These are phyloP conservation scores for Phytophthora tentaculata DNA, from an alignment of 352 stramenopile genomes.

Conservation along the genomic window DNA sequence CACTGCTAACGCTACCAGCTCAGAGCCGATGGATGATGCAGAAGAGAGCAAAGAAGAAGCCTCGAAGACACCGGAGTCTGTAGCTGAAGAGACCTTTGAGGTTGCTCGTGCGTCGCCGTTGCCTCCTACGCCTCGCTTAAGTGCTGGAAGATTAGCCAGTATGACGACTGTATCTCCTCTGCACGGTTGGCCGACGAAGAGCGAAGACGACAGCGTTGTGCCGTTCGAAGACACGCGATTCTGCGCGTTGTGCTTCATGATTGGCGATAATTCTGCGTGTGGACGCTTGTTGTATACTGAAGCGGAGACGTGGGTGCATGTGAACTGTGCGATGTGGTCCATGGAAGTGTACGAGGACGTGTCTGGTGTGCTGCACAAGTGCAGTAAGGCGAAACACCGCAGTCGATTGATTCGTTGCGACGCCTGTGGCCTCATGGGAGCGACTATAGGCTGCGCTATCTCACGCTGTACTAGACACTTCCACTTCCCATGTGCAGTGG, in stretches of 20 bases:
- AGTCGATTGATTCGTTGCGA: conserved; percentile 92
- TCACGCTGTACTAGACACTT: conserved; percentile 91
- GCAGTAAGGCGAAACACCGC: conserved; percentile 89
- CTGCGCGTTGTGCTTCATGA: conserved; percentile 84
- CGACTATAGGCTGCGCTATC: conserved; percentile 92
- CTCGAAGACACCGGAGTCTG: not conserved
- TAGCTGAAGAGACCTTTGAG: not conserved
- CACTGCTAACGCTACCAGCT: not conserved
- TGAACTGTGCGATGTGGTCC: conserved; percentile 94
- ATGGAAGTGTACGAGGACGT: conserved; percentile 91
- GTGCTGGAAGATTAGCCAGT: conserved; percentile 3
- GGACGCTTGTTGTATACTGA: conserved; percentile 86
- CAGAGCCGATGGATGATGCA: not conserved
- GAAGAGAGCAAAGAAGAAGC: conserved; percentile 2
- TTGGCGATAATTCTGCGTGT: conserved; percentile 74
- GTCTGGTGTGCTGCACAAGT: conserved; percentile 75
- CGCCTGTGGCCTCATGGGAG: conserved; percentile 88
- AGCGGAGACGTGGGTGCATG: conserved; percentile 90
- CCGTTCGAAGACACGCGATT: conserved; percentile 70
- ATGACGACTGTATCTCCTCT: conserved; percentile 56
- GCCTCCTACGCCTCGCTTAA: not conserved
- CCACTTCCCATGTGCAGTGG: conserved; percentile 93
- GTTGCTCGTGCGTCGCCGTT: not conserved
- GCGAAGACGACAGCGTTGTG: not conserved
- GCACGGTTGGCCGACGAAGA: conserved; percentile 48